Conservation (phyloP, 805 yeast genomes). For the Candida ulmi region DNA sequence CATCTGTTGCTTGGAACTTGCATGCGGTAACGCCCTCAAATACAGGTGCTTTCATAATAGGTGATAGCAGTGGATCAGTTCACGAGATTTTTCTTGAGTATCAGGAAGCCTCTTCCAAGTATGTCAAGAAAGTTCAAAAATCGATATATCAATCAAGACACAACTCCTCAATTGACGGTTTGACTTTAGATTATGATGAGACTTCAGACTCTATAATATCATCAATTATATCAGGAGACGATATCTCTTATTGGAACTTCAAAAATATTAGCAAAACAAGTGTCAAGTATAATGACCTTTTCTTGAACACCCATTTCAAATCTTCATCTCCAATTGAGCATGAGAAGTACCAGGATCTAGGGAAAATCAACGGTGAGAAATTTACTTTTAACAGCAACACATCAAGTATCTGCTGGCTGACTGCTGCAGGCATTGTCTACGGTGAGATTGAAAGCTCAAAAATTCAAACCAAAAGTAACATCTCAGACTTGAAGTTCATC, state of each 20-base stretch:
- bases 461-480: slow-evolving; percentile 18
- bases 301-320: slow-evolving; percentile 15
- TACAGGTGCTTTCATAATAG: slow-evolving; percentile 44
- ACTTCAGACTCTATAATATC: slow-evolving; percentile 8
- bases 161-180: slow-evolving; percentile 21
- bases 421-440: slow-evolving; percentile 40
- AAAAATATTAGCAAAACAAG: slow-evolving; percentile 9
- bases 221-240: slow-evolving; percentile 25
- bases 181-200: slow-evolving; percentile 13
- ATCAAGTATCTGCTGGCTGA: slow-evolving; percentile 39
- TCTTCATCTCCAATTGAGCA: slow-evolving; percentile 25
- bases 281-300: slow-evolving; percentile 18
- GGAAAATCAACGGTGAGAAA: slow-evolving; percentile 26
- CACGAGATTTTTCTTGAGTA: slow-evolving; percentile 41
- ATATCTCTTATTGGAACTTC: slow-evolving; percentile 23
- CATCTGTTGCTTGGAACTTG: slow-evolving; percentile 37
- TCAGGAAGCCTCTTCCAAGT: slow-evolving; percentile 32
- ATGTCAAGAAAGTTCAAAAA: slow-evolving; percentile 35
- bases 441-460: slow-evolving; percentile 27
- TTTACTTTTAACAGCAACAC: slow-evolving; percentile 22
- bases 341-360: slow-evolving; percentile 32
- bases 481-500: slow-evolving; percentile 31
- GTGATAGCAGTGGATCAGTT: slow-evolving; percentile 42
- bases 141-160: slow-evolving; percentile 26
- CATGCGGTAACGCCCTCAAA: slow-evolving; percentile 26